Percentiles rank a stretch among this genome's conserved stretches.
Evolutionary conservation across 2,329 filamentous ascomycete genomes (phyloP).

Genomic region (Trichoderma asperellum): DNA sequence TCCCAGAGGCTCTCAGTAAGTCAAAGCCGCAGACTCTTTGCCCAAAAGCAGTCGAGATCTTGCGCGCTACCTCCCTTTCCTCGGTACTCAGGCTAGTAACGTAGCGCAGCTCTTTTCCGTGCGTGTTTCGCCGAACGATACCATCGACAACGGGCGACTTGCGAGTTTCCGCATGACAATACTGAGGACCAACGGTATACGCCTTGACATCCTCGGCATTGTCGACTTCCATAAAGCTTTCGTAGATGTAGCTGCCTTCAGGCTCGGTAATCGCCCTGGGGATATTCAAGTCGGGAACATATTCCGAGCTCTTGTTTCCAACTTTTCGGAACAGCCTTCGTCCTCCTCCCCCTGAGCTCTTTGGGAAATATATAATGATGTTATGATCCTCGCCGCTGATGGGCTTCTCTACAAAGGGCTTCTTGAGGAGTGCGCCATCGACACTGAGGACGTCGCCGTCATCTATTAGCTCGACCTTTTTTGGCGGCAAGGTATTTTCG

Average conservation of each 20-base stretch:
- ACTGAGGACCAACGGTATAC: conserved; percentile 91
- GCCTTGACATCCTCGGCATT: conserved; percentile 98
- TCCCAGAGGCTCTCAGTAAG: conserved; percentile 81
- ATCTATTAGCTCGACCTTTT: conserved; percentile 82
- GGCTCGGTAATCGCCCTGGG: conserved; percentile 83
- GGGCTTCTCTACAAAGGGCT: conserved; percentile 97
- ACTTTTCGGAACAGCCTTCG: conserved; percentile 94
- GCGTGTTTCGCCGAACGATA: conserved; percentile 91
- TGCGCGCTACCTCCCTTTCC: conserved; percentile 84
- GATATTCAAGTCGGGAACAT: conserved; percentile 73
- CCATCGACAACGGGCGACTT: conserved; percentile 98
- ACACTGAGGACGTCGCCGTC: conserved; percentile 87
- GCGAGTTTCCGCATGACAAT: conserved; percentile 94
- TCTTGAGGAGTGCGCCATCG: conserved; percentile 78
- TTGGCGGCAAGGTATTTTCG: conserved; percentile 64
- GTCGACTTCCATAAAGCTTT: conserved; percentile 94
- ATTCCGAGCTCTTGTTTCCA: conserved; percentile 98
- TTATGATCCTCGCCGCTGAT: conserved; percentile 99
- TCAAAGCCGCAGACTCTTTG: conserved; percentile 97
- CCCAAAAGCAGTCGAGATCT: conserved; percentile 88
- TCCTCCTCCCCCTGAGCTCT: conserved; percentile 83
- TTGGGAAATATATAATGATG: conserved; percentile 96
- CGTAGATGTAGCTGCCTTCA: conserved; percentile 87
- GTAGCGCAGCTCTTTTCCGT: conserved; percentile 96
- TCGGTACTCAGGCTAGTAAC: conserved; percentile 81